Conservation (phyloP, 495 filamentous ascomycete species). For the Hyaloscypha hepaticicola region DNA sequence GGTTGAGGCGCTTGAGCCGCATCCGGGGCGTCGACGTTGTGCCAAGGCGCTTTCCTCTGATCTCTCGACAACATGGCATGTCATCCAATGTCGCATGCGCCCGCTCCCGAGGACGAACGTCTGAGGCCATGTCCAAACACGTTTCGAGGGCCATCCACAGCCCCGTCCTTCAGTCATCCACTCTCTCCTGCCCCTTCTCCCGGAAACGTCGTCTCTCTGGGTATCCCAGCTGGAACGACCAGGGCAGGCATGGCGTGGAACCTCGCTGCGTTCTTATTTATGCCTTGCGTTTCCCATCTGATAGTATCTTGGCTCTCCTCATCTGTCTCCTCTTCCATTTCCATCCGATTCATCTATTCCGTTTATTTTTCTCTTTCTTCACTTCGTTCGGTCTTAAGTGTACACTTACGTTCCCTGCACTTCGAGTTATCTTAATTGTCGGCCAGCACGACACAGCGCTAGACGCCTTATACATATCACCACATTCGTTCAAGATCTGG, state of each 20-base stretch:
- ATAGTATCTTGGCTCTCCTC: slow-evolving; percentile 24
- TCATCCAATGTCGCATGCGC: slow-evolving; percentile 24
- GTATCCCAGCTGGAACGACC: neutral
- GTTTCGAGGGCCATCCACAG: slow-evolving; percentile 39
- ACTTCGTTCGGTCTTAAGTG: neutral
- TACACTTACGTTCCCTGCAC: slow-evolving; percentile 29
- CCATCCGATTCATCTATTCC: slow-evolving; percentile 29
- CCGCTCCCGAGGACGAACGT: slow-evolving; percentile 7
- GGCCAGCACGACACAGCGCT: slow-evolving; percentile 43
- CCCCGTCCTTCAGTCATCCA: slow-evolving; percentile 22
- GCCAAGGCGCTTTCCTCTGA: neutral
- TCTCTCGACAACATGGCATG: neutral
- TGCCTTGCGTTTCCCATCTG: slow-evolving; percentile 33
- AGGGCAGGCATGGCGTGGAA: neutral
- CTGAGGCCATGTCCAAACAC: slow-evolving; percentile 37
- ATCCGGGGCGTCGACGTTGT: neutral
- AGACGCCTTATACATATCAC: slow-evolving; percentile 43
- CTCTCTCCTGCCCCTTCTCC: slow-evolving; percentile 10
- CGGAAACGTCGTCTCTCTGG: neutral
- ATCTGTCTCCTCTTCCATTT: slow-evolving; percentile 31
- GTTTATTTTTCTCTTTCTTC: slow-evolving; percentile 9
- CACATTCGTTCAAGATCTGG: slow-evolving; percentile 30
- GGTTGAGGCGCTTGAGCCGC: neutral
- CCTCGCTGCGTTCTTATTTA: slow-evolving; percentile 32
- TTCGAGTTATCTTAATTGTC: slow-evolving; percentile 31